Evolutionary conservation across 805 yeast species (phyloP).

Genomic region (Blastobotrys attinorum): DNA sequence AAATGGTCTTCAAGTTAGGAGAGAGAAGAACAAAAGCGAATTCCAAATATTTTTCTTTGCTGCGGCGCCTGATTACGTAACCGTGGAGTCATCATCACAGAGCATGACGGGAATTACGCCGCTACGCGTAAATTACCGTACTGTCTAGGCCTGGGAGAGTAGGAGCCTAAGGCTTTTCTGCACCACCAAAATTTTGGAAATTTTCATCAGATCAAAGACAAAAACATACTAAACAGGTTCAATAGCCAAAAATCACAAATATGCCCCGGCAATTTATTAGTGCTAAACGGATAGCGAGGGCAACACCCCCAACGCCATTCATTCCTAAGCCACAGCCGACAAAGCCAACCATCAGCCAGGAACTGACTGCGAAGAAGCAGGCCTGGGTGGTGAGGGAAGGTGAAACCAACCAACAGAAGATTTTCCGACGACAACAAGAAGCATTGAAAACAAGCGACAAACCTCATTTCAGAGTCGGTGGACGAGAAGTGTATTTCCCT

Average conservation of each 20-base stretch:
- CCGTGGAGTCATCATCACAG: too few species aligned
- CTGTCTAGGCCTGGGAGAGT: too few species aligned
- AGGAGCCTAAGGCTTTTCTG: too few species aligned
- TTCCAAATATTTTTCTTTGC: too few species aligned
- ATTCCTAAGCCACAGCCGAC: constrained; percentile 12
- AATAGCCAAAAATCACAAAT: neutral
- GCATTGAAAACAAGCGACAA: constrained; percentile 33
- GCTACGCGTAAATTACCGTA: too few species aligned
- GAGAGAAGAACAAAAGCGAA: too few species aligned
- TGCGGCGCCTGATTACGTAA: too few species aligned
- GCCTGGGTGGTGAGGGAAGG: constrained; percentile 1
- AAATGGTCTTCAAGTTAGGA: too few species aligned
- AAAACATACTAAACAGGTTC: neutral
- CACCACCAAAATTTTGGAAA: too few species aligned
- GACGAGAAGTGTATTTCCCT: constrained; percentile 71
- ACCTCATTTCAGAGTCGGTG: constrained; percentile 82
- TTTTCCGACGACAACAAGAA: constrained; percentile 11
- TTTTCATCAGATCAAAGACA: too few species aligned
- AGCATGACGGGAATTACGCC: too few species aligned
- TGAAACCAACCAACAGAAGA: constrained; percentile 4
- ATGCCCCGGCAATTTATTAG: constrained; percentile 3
- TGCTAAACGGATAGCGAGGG: constrained; percentile 12
- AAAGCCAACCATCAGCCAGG: neutral
- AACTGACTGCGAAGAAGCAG: neutral
- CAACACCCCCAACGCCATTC: constrained; percentile 15